A percentile compares a stretch with the other conserved stretches of the same genome.
These are phyloP conservation scores for Aspergillus carlsbadensis DNA, from an alignment of 495 filamentous ascomycete species.

Conservation along the genomic window DNA sequence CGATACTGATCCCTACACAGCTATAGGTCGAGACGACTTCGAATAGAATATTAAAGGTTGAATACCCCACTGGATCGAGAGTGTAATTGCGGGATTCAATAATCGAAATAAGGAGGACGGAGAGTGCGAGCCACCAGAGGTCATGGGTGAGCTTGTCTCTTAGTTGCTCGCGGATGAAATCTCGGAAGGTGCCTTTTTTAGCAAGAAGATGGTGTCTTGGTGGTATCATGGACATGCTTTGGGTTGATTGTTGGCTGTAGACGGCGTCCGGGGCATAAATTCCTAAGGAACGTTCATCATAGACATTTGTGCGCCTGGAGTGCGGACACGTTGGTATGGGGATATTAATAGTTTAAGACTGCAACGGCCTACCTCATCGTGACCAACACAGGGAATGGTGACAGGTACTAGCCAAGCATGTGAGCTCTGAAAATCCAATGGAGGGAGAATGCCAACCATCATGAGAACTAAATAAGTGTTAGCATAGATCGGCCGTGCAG, in stretches of 20 bases:
- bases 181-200: slow-evolving; percentile 38
- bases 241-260: slow-evolving; percentile 18
- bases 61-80: slow-evolving; percentile 64
- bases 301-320: slow-evolving; percentile 62
- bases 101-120: slow-evolving; percentile 69
- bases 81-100: slow-evolving; percentile 69
- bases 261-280: slow-evolving; percentile 53
- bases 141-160: slow-evolving; percentile 83
- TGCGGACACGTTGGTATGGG: too few relatives aligned
- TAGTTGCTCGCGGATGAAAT: slow-evolving; percentile 64
- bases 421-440: too few relatives aligned
- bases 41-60: slow-evolving; percentile 83
- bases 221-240: slow-evolving; percentile 25
- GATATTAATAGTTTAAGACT: too few relatives aligned
- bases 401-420: slow-evolving; percentile 50
- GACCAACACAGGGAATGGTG: slow-evolving; percentile 56
- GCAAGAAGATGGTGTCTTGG: slow-evolving; percentile 28
- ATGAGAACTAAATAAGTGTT: slow-evolving; percentile 55
- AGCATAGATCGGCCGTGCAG: too few relatives aligned
- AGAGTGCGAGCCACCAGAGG: slow-evolving; percentile 79
- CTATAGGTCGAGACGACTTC: slow-evolving; percentile 82
- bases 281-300: slow-evolving; percentile 73
- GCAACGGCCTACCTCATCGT: slow-evolving; percentile 45
- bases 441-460: slow-evolving; percentile 50
- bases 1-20: slow-evolving; percentile 79